Percentiles rank a stretch among this genome's conserved stretches.
These are phyloP conservation scores for Crinitomyces ghanaensis DNA, from an alignment of 805 yeast species.

Conservation along the genomic window DNA sequence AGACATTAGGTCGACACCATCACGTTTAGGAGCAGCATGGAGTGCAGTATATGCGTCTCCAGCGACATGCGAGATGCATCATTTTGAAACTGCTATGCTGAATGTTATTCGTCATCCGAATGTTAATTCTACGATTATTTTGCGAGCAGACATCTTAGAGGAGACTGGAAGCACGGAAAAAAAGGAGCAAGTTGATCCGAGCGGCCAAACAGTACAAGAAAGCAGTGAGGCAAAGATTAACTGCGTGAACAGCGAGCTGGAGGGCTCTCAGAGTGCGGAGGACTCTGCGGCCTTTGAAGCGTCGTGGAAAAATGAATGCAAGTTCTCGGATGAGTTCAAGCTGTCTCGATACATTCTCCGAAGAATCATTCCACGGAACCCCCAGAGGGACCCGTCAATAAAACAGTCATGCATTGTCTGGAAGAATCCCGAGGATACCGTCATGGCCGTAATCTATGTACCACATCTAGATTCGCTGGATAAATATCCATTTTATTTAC, in stretches of 20 bases:
- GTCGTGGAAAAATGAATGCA: constrained; percentile 3
- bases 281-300: constrained; percentile 14
- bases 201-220: constrained; percentile 5
- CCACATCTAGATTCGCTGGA: constrained; percentile 40
- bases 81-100: constrained; percentile 66
- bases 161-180: too few species aligned
- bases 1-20: constrained; percentile 30
- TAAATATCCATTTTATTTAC: constrained; percentile 87
- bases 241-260: constrained; percentile 16
- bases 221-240: background rate
- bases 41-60: constrained; percentile 40
- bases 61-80: constrained; percentile 36
- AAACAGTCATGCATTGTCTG: constrained; percentile 71
- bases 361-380: constrained; percentile 84
- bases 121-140: constrained; percentile 80
- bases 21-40: constrained; percentile 52
- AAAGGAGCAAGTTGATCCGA: constrained; percentile 1
- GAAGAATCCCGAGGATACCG: constrained; percentile 9
- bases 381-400: constrained; percentile 68
- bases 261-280: constrained; percentile 14
- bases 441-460: too few species aligned
- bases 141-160: constrained; percentile 65
- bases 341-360: constrained; percentile 44
- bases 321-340: constrained; percentile 2
- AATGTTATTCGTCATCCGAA: constrained; percentile 75